Percentiles rank a stretch among this genome's conserved stretches.
These are phyloP conservation scores for Syncephalastrum sp. DNA, from an alignment of 371 early-diverging fungal genomes.

Conservation along the genomic window DNA sequence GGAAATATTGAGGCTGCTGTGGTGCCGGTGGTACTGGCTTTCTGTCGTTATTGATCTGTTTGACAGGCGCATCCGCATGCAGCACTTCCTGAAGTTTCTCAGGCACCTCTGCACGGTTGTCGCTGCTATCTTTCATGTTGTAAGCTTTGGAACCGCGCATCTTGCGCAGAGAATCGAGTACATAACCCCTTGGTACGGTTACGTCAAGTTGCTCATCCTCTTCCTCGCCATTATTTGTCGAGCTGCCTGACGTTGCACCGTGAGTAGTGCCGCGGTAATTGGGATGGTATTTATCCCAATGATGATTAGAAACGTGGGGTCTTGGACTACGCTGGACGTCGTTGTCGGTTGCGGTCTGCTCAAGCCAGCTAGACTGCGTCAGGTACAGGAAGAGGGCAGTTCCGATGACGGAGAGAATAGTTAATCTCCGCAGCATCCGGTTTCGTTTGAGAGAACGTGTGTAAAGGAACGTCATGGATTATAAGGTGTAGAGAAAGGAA, in stretches of 20 bases:
- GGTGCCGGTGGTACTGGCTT: neutral
- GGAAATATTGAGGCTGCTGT: neutral
- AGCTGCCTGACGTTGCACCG: no score
- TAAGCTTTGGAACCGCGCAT: slow-evolving; percentile 7
- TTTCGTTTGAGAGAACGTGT: slow-evolving; percentile 19
- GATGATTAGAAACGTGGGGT: neutral
- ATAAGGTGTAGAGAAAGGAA: slow-evolving; percentile 1
- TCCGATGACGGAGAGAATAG: slow-evolving; percentile 6
- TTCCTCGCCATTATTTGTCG: neutral
- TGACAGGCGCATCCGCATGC: neutral
- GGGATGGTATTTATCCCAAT: no score
- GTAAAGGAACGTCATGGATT: slow-evolving; percentile 15
- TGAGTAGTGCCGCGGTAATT: no score
- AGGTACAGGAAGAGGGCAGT: slow-evolving; percentile 8
- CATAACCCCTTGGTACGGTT: slow-evolving; percentile 13
- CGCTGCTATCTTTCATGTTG: neutral
- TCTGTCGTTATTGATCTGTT: neutral
- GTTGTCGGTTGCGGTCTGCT: no score
- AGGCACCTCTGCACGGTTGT: neutral
- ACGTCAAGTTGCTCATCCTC: slow-evolving; percentile 10
- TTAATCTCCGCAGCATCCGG: slow-evolving; percentile 10
- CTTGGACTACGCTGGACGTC: neutral
- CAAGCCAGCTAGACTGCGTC: no score
- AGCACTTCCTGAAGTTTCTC: slow-evolving; percentile 6
- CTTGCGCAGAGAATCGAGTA: slow-evolving; percentile 11